Evolutionary conservation across 805 yeast species (phyloP).

Genomic region (Candida fluviatilis): DNA sequence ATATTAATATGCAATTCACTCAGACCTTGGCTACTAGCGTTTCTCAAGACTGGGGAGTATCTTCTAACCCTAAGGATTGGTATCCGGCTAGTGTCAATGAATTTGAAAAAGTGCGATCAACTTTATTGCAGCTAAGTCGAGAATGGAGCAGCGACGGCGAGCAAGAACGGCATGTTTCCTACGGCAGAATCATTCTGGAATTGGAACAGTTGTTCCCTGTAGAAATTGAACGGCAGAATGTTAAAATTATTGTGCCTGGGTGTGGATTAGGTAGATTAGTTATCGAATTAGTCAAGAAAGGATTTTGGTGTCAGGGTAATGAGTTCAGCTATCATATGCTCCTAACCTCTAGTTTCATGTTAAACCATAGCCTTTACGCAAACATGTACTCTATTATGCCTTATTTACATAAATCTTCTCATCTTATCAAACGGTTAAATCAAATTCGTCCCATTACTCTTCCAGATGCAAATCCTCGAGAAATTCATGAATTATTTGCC

Average conservation of each 20-base stretch:
- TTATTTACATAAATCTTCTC: conserved; percentile 48
- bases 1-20: conserved; percentile 42
- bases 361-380: conserved; percentile 43
- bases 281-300: conserved; percentile 48
- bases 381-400: conserved; percentile 47
- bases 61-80: conserved; percentile 39
- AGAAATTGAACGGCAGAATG: conserved; percentile 27
- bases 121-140: conserved; percentile 52
- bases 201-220: conserved; percentile 36
- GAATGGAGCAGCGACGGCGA: conserved; percentile 61
- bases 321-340: conserved; percentile 66
- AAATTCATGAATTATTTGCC: conserved; percentile 24
- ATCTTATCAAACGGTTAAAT: conserved; percentile 39
- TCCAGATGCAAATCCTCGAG: conserved; percentile 50
- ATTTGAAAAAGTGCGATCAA: conserved; percentile 53
- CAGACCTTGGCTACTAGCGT: conserved; percentile 38
- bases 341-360: conserved; percentile 48
- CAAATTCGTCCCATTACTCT: conserved; percentile 49
- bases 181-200: conserved; percentile 33
- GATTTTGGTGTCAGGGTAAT: conserved; percentile 64
- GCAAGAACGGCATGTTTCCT: conserved; percentile 39
- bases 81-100: conserved; percentile 36
- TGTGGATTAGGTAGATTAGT: conserved; percentile 61
- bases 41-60: conserved; percentile 50
- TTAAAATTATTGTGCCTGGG: conserved; percentile 56